Evolutionary conservation across 169 alveolate species (phyloP), one percentile per base, ranked within the genome.

Genomic region (Theileria orientalis): DNA sequence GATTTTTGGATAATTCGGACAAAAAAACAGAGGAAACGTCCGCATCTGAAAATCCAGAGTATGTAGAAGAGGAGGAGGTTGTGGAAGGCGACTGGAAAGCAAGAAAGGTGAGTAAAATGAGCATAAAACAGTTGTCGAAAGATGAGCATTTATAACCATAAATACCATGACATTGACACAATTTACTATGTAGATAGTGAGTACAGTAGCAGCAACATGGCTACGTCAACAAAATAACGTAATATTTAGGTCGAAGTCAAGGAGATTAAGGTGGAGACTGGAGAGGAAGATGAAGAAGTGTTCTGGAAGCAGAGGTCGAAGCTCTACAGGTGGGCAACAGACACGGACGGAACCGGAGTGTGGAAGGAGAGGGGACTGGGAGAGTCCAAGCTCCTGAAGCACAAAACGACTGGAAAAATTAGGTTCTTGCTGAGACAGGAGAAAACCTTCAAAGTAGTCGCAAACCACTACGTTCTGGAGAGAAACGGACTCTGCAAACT

Each of bases 361-460:
- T 96, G 99, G 99, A 97, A 97, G 84, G 99, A 97, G 84, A 85
- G 99, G 52, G 99, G 99, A 27, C 90, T 96, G 23, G 99, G 99
- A 0, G 97, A 97, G 57, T 90, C 97, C 29, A 97, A 95, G 87
- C 90, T 97, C 68, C 90, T 96, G 82, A 91, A 94, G 80, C 97
- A 97, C 91, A 96, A 92, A 78, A 94, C 93, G 19, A 89, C 94
- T 2, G 94, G 94, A 60, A 94, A 83, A 67, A 95, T 97, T 35
- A 90, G 99, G 74, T 94, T 95, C 83, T 83, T 97, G 13, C 85
- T 97, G 69, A 91, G 99, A 44, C 99, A 97, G 76, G 99, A 97
- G 42, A 96, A 95, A 87, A 97, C 99, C 5, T 85, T 94, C 66
- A 97, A 97, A 76, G 92, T 96, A 42, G 98, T 94, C 14, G 99